A percentile compares a stretch with the other conserved stretches of the same genome.
Conservation (phyloP, 2,329 filamentous ascomycete genomes). For the Fusarium buharicum region DNA sequence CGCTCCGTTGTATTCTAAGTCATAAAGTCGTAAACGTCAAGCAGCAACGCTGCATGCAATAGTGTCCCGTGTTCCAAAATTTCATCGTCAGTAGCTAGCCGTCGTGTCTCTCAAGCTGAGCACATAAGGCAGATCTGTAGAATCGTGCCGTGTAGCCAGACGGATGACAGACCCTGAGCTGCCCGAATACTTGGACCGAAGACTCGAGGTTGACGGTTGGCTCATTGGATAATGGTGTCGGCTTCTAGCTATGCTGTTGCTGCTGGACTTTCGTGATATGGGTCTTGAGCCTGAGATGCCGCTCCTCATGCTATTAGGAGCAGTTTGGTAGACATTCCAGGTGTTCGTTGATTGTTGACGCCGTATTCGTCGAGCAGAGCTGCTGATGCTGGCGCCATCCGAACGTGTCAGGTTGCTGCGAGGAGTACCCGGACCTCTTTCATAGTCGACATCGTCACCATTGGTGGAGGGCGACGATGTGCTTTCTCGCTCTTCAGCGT, state of each 20-base stretch:
- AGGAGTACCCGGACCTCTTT: constrained; percentile 56
- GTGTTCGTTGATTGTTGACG: constrained; percentile 57
- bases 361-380: constrained; percentile 47
- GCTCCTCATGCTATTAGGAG: constrained; percentile 64
- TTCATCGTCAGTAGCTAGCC: constrained; percentile 40
- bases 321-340: constrained; percentile 61
- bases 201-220: constrained; percentile 53
- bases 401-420: constrained; percentile 47
- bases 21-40: constrained; percentile 43
- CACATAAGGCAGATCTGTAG: constrained; percentile 51
- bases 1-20: constrained; percentile 25
- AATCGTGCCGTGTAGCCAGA: constrained; percentile 54
- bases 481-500: constrained; percentile 45
- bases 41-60: constrained; percentile 8
- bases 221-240: constrained; percentile 54
- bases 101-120: constrained; percentile 50
- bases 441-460: constrained; percentile 58
- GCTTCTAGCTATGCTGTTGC: constrained; percentile 56
- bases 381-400: constrained; percentile 47
- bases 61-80: constrained; percentile 9
- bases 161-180: constrained; percentile 60
- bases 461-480: constrained; percentile 52
- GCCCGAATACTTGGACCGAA: constrained; percentile 52
- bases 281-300: constrained; percentile 47
- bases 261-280: constrained; percentile 53